Base-by-base conservation (phyloP, 495 filamentous ascomycete species). In the Aspergillus nanangensis region DNA sequence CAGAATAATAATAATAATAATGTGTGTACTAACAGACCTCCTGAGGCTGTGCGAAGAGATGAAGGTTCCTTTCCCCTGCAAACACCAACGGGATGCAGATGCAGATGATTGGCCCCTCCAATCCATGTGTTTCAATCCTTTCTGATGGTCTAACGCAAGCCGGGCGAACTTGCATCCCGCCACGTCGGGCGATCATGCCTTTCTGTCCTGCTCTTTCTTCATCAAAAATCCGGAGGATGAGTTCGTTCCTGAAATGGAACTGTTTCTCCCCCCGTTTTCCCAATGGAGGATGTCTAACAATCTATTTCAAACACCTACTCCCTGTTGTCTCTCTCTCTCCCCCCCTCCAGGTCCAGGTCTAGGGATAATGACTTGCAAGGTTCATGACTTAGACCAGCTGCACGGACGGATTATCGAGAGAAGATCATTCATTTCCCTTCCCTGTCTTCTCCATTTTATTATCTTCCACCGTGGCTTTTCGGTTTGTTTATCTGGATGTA, bases 151-250 rank as follows among this genome's bases (percentile, higher is more conserved):
- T 42, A 31, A 42, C 39, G 13, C 14, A 15, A 25, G n/a, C 27
- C 22, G 39, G 24, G 29, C 39, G 25, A 29, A 46, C 44, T 27
- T 46, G 33, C 23, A 29, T 38, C 15, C 35, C 21, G 19, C 43
- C 34, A 45, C 24, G 31, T 18, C 15, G 38, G 46, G 24, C 38
- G 46, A 48, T 48, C 46, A 48, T 48, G 31, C 31, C 22, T 8
- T 19, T 22, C 38, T 19, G 27, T 41, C 20, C 15, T n/a, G 31
- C 29, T n/a, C 29, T 18, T 11, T 11, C 25, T 11, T 29, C 5
- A 11, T 29, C 11, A 5, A 11, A 5, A 29, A 11, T 29, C 25
- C 25, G 5, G 25, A 11, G 7, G 25, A 11, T 11, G 11, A 7
- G 5, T 11, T 11, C 25, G 25, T 29, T 29, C 25, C 5, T 5